phyloP scores from a whole-genome alignment of 176 grass and related monocot species.

The Otatea glauca region DNA sequence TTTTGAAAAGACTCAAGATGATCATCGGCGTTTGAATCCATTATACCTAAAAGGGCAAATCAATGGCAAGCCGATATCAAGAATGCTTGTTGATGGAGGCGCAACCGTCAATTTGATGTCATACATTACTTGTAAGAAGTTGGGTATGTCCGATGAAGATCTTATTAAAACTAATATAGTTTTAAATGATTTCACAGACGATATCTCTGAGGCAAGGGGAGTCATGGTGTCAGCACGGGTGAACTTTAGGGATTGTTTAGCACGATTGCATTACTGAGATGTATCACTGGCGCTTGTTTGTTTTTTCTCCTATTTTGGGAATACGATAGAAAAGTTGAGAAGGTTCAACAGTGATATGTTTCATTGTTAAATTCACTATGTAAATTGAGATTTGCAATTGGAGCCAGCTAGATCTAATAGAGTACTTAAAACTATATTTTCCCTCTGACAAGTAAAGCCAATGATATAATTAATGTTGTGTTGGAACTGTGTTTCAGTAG shows the following conservation, averaged over 20 bases:
- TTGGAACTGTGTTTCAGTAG: not conserved
- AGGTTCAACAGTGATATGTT: constrained; percentile 12
- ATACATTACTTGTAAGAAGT: too few species aligned
- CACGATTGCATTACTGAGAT: constrained; percentile 41
- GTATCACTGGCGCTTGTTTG: constrained; percentile 19
- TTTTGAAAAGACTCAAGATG: too few species aligned
- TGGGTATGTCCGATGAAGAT: too few species aligned
- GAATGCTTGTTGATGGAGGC: too few species aligned
- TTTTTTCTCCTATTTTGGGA: constrained; percentile 8
- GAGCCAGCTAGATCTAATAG: not conserved
- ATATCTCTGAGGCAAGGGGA: too few species aligned
- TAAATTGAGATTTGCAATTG: constrained; percentile 18
- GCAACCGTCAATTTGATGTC: too few species aligned
- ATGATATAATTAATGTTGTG: not conserved
- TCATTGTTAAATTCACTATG: too few species aligned
- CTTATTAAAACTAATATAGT: too few species aligned
- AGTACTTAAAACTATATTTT: not conserved
- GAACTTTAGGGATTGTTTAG: constrained; percentile 40
- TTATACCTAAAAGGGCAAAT: too few species aligned
- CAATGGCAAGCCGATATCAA: too few species aligned
- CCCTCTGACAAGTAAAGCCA: not conserved
- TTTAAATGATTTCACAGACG: too few species aligned
- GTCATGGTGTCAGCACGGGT: constrained; percentile 30
- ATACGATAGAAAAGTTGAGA: constrained; percentile 30
- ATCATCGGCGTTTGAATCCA: too few species aligned